Conservation (phyloP, 2,329 filamentous ascomycete genomes). For the Ophiosphaerella narmari region DNA sequence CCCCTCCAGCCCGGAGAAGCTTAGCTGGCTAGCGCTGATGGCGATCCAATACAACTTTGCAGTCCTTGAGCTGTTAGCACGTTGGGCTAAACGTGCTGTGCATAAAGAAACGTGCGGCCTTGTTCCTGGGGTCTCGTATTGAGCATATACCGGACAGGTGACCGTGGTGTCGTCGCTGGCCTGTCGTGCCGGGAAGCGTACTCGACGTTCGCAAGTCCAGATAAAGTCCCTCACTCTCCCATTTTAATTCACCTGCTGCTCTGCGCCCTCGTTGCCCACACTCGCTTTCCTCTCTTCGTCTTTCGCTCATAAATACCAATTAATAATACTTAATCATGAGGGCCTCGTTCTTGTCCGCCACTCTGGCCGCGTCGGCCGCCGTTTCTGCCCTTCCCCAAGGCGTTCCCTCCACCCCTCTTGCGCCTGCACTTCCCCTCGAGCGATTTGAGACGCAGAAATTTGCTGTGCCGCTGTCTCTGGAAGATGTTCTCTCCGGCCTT, state of each 20-base stretch:
- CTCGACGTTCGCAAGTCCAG: slow-evolving; percentile 13
- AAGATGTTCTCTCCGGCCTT: slow-evolving; percentile 5
- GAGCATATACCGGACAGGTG: slow-evolving; percentile 8
- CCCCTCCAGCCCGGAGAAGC: not conserved
- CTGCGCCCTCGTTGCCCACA: slow-evolving; percentile 4
- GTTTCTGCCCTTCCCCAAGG: slow-evolving; percentile 18
- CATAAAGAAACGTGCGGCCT: slow-evolving; percentile 1
- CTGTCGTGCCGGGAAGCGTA: not conserved
- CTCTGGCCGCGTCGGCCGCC: slow-evolving; percentile 15
- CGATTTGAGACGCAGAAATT: slow-evolving; percentile 11
- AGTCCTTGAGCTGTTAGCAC: slow-evolving; percentile 14
- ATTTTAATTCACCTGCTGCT: slow-evolving; percentile 1
- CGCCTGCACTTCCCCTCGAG: slow-evolving; percentile 12
- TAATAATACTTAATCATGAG: slow-evolving; percentile 24
- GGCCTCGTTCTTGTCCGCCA: slow-evolving; percentile 16
- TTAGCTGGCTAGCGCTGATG: slow-evolving; percentile 2
- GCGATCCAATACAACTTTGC: slow-evolving; percentile 22
- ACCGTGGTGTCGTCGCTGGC: slow-evolving; percentile 11
- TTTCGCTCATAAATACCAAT: slow-evolving; percentile 3
- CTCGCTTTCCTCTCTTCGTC: slow-evolving; percentile 8
- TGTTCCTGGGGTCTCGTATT: slow-evolving; percentile 15
- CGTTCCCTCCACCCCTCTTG: slow-evolving; percentile 3
- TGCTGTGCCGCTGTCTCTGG: slow-evolving; percentile 10
- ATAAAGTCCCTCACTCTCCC: slow-evolving; percentile 2
- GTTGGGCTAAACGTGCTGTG: slow-evolving; percentile 2